These are phyloP conservation scores for Symbiodinium natans DNA, from an alignment of 73 alveolate species.

Conservation along the genomic window DNA sequence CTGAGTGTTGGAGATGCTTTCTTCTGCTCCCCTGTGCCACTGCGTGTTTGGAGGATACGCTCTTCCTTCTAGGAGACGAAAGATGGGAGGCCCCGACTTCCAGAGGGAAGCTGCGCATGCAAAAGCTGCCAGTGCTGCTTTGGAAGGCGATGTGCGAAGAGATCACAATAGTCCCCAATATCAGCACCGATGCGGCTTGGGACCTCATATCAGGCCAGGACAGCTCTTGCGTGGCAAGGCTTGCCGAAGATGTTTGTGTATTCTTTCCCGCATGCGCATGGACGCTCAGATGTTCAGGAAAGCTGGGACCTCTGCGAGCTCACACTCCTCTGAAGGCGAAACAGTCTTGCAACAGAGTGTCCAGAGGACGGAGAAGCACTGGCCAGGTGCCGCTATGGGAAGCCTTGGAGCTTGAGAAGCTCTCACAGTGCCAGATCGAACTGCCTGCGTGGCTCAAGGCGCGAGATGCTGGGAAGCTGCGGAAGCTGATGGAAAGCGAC, in stretches of 20 bases:
- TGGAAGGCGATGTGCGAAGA: background rate
- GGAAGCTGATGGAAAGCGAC: background rate
- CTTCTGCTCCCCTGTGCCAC: too few species aligned
- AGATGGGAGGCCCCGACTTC: background rate
- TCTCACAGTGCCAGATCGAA: background rate
- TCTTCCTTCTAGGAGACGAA: background rate
- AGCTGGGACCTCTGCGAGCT: background rate
- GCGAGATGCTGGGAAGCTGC: background rate
- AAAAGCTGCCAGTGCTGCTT: too few species aligned
- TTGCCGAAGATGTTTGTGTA: too few species aligned
- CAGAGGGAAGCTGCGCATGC: background rate
- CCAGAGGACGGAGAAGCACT: too few species aligned
- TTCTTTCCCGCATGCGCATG: too few species aligned
- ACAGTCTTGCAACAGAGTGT: too few species aligned
- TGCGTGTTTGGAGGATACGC: background rate
- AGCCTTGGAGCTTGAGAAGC: background rate
- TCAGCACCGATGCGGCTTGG: background rate
- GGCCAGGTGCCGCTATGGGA: background rate
- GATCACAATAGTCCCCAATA: background rate
- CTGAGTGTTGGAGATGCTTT: too few species aligned
- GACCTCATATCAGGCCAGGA: background rate
- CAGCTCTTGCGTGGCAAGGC: too few species aligned
- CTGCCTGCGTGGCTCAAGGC: background rate
- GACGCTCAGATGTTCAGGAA: too few species aligned
- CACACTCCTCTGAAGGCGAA: conserved; percentile 10